Evolutionary conservation across 352 stramenopile species (phyloP).

Genomic region (Pythium brassicae): DNA sequence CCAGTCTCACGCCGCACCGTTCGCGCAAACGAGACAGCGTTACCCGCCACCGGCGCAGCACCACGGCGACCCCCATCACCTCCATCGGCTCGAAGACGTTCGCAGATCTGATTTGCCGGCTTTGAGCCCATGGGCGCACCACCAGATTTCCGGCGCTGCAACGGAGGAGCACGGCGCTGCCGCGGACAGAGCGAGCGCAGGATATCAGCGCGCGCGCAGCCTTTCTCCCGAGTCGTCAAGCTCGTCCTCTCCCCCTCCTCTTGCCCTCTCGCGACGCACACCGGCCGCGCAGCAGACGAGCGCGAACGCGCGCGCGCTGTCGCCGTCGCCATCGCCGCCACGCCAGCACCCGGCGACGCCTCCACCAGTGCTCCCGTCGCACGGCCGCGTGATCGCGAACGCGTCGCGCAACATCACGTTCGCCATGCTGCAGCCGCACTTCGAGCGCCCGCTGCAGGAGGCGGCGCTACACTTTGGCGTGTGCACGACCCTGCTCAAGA

Average conservation of each 20-base stretch:
- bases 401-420: constrained; percentile 79
- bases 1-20: not conserved
- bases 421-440: constrained; percentile 79
- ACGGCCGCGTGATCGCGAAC: constrained; percentile 31
- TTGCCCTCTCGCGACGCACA: too few species aligned
- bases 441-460: constrained; percentile 77
- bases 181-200: too few species aligned
- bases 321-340: not conserved
- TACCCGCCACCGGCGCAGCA: not conserved
- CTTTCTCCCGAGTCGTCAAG: too few species aligned
- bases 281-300: too few species aligned
- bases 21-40: not conserved
- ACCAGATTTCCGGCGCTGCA: too few species aligned
- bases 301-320: not conserved
- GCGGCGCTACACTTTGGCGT: constrained; percentile 75
- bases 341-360: not conserved
- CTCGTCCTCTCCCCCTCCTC: too few species aligned
- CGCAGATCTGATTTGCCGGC: too few species aligned
- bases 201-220: too few species aligned
- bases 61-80: too few species aligned
- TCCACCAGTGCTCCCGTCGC: not conserved
- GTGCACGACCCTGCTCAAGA: constrained; percentile 85
- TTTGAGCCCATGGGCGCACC: too few species aligned
- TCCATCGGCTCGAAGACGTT: too few species aligned
- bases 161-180: too few species aligned